phyloP scores from a whole-genome alignment of 2,329 filamentous ascomycete genomes.

The Hypoxylon rubiginosum region DNA sequence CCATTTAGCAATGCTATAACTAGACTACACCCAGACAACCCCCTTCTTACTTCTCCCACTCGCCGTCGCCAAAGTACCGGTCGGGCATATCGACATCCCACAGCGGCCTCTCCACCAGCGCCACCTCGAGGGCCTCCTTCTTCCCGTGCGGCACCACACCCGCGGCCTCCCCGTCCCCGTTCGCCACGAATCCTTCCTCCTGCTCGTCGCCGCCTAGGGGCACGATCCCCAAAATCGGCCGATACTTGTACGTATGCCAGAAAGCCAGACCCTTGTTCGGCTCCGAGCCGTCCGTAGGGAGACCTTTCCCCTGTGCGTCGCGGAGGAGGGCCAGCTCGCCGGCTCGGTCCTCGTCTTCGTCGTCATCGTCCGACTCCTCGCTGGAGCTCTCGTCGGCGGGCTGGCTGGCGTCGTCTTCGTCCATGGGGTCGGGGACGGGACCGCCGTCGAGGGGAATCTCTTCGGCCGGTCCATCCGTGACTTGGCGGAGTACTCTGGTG shows the following conservation, averaged over 20 bases:
- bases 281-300: conserved; percentile 40
- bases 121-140: conserved; percentile 75
- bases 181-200: conserved; percentile 50
- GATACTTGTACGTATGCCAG: conserved; percentile 94
- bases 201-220: conserved; percentile 56
- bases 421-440: conserved; percentile 47
- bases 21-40: too few species aligned
- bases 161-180: conserved; percentile 17
- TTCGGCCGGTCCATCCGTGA: conserved; percentile 40
- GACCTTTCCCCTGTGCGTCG: conserved; percentile 47
- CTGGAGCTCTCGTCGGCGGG: conserved; percentile 50
- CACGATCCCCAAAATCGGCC: conserved; percentile 85
- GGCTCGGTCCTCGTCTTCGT: conserved; percentile 49
- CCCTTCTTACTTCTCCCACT: conserved; percentile 63
- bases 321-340: conserved; percentile 52
- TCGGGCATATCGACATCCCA: conserved; percentile 86
- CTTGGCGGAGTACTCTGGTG: conserved; percentile 47
- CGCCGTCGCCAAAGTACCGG: conserved; percentile 73
- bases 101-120: conserved; percentile 86
- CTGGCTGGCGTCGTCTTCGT: conserved; percentile 49
- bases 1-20: not conserved
- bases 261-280: conserved; percentile 52
- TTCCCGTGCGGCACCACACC: conserved; percentile 24
- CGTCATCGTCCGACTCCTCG: conserved; percentile 54
- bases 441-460: conserved; percentile 48